A percentile compares a stretch with the other conserved stretches of the same genome.
phyloP scores from a whole-genome alignment of 805 yeast genomes.

The Cyberlindnera veronae region DNA sequence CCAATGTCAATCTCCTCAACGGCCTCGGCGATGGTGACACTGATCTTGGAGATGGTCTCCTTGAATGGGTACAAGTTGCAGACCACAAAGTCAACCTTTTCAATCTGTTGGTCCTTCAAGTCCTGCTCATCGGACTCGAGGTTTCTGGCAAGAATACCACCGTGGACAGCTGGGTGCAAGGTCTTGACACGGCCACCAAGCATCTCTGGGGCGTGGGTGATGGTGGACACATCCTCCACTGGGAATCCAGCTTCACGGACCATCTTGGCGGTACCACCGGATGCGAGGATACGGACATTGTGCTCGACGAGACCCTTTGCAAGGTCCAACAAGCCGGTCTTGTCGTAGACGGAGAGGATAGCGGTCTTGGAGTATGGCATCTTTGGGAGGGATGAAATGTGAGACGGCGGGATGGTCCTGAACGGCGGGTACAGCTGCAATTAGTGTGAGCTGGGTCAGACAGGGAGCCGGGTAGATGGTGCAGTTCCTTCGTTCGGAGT shows the following conservation, averaged over 20 bases:
- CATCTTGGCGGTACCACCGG: constrained; percentile 95
- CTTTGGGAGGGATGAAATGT: too few species aligned
- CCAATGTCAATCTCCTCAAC: constrained; percentile 99
- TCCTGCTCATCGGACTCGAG: constrained; percentile 88
- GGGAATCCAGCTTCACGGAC: constrained; percentile 97
- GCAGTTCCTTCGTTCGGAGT: neutral
- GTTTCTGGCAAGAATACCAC: constrained; percentile 93
- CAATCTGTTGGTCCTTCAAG: constrained; percentile 83
- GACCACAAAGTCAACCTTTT: constrained; percentile 93
- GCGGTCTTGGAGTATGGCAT: constrained; percentile 70
- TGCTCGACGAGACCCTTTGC: constrained; percentile 92
- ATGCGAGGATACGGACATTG: constrained; percentile 88
- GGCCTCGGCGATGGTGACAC: constrained; percentile 95
- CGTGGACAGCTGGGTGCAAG: constrained; percentile 98
- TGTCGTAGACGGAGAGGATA: constrained; percentile 93
- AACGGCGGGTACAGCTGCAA: neutral
- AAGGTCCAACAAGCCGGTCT: constrained; percentile 91
- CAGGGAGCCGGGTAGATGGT: neutral
- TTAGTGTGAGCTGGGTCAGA: neutral
- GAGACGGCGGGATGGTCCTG: neutral
- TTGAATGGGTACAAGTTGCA: constrained; percentile 98
- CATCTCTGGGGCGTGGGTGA: constrained; percentile 99
- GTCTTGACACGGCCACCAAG: constrained; percentile 98
- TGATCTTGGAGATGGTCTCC: constrained; percentile 92
- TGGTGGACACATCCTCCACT: constrained; percentile 90